Conservation (phyloP, 2,329 filamentous ascomycete species). For the Hypoxylon sp. region DNA sequence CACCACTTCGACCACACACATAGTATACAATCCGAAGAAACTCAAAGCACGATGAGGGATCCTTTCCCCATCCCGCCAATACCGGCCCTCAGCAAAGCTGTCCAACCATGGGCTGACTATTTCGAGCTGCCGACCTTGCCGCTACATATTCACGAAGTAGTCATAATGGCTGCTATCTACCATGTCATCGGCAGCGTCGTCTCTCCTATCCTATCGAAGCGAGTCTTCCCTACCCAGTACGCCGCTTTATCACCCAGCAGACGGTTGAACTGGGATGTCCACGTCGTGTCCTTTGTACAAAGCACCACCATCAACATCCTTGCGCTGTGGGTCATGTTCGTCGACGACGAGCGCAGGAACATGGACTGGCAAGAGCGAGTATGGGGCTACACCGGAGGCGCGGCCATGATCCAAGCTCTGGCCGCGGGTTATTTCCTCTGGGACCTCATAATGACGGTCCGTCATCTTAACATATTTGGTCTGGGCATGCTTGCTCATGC, state of each 20-base stretch:
- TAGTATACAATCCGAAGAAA: neutral
- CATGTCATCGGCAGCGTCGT: conserved; percentile 71
- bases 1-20: neutral
- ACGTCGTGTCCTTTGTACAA: conserved; percentile 85
- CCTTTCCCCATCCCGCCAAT: conserved; percentile 72
- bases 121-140: conserved; percentile 72
- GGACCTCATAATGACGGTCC: conserved; percentile 76
- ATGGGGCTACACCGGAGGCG: conserved; percentile 79
- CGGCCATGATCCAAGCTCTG: conserved; percentile 77
- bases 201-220: conserved; percentile 71
- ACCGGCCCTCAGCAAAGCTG: conserved; percentile 63
- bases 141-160: conserved; percentile 79
- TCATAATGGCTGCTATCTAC: conserved; percentile 73
- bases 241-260: conserved; percentile 67
- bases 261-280: conserved; percentile 83
- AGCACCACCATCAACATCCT: conserved; percentile 74
- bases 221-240: conserved; percentile 72
- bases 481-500: conserved; percentile 81
- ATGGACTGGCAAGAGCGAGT: conserved; percentile 75
- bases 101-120: conserved; percentile 70
- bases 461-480: conserved; percentile 76
- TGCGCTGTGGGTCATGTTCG: conserved; percentile 76
- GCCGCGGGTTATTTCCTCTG: conserved; percentile 86
- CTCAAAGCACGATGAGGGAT: conserved; percentile 68
- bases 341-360: conserved; percentile 70